phyloP scores from a whole-genome alignment of 495 filamentous ascomycete species.

The Talaromyces adpressus region DNA sequence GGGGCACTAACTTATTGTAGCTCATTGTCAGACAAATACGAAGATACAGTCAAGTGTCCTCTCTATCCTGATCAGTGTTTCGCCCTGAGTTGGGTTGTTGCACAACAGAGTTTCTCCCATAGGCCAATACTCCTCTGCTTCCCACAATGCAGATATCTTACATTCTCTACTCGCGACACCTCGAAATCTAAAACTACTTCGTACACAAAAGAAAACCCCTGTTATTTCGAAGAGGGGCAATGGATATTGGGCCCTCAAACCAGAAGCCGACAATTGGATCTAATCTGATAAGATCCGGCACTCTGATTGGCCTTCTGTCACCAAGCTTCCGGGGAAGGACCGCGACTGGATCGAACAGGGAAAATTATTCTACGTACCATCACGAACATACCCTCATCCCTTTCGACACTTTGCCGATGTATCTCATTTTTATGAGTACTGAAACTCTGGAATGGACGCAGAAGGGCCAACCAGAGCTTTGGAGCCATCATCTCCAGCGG shows the following conservation, averaged over 20 bases:
- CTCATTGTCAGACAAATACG: not conserved
- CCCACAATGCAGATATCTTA: too few species aligned
- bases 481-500: conserved; percentile 26
- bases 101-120: not conserved
- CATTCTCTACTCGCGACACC: not conserved
- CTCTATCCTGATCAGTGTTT: not conserved
- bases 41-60: not conserved
- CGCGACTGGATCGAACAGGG: not conserved
- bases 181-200: not conserved
- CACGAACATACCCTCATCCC: not conserved
- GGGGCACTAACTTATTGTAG: not conserved
- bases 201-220: not conserved
- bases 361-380: not conserved
- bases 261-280: not conserved
- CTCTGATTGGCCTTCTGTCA: not conserved
- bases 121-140: not conserved
- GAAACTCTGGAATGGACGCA: conserved; percentile 30
- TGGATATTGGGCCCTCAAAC: not conserved
- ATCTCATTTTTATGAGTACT: not conserved
- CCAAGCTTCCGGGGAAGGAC: not conserved
- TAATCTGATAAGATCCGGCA: conserved; percentile 1
- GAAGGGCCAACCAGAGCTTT: conserved; percentile 26
- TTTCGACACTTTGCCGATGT: not conserved
- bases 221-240: not conserved
- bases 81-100: not conserved